A percentile compares a stretch with the other conserved stretches of the same genome.
Conservation (phyloP, 257 asterid genomes). For the Fraxinus cuspidata region DNA sequence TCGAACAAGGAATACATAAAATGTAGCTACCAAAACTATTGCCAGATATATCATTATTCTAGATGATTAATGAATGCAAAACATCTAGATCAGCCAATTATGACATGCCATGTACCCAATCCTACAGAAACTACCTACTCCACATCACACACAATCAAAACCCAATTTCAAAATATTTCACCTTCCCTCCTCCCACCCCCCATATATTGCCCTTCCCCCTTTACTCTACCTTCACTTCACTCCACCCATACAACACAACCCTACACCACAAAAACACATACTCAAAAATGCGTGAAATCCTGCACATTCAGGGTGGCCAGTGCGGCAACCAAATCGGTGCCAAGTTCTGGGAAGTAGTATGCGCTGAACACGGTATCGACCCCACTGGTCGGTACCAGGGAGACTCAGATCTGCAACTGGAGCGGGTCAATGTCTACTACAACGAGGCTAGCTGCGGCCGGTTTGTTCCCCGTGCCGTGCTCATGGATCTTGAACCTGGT, state of each 20-base stretch:
- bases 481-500: conserved; percentile 30
- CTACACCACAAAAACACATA: background rate
- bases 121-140: background rate
- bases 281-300: conserved; percentile 22
- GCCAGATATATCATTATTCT: no score
- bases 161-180: conserved; percentile 1
- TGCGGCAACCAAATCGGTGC: conserved; percentile 22
- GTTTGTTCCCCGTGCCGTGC: conserved; percentile 16
- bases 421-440: conserved; percentile 25
- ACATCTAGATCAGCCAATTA: background rate
- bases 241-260: background rate
- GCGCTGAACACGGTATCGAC: conserved; percentile 26
- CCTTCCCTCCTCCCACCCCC: background rate
- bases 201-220: background rate
- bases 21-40: no score
- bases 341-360: background rate
- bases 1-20: no score
- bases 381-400: conserved; percentile 25
- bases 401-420: conserved; percentile 27
- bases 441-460: conserved; percentile 24
- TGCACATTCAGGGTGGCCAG: conserved; percentile 30
- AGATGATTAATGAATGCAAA: no score
- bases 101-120: background rate
- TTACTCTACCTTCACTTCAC: background rate
- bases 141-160: background rate